These are phyloP conservation scores for Coemansia sp. DNA, from an alignment of 192 early-diverging fungal species.

Conservation along the genomic window DNA sequence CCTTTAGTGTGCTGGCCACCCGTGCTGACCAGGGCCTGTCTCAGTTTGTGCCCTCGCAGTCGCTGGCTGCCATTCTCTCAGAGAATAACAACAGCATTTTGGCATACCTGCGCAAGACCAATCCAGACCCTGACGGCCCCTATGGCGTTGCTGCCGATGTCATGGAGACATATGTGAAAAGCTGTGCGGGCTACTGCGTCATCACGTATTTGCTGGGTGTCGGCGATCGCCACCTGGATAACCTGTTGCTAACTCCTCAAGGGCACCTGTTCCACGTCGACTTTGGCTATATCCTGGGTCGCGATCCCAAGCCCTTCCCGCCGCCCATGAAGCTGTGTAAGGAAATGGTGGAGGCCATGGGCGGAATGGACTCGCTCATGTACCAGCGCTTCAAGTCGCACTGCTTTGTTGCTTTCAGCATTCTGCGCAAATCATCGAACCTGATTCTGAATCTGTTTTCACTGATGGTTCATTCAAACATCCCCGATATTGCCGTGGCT, in stretches of 20 bases:
- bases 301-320: slow-evolving; percentile 99
- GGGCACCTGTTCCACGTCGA: slow-evolving; percentile 96
- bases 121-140: slow-evolving; percentile 62
- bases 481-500: slow-evolving; percentile 96
- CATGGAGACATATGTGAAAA: slow-evolving; percentile 95
- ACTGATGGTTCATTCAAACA: slow-evolving; percentile 95
- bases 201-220: slow-evolving; percentile 97
- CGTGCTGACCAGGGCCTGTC: slow-evolving; percentile 93
- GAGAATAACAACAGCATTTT: slow-evolving; percentile 84
- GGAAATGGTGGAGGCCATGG: slow-evolving; percentile 99
- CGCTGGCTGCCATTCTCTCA: slow-evolving; percentile 84
- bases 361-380: slow-evolving; percentile 80
- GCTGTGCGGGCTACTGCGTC: slow-evolving; percentile 98
- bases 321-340: slow-evolving; percentile 99
- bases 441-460: slow-evolving; percentile 96
- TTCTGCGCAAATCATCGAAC: slow-evolving; percentile 88
- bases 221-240: slow-evolving; percentile 98
- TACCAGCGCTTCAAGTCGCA: slow-evolving; percentile 92
- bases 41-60: slow-evolving; percentile 88
- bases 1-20: slow-evolving; percentile 95
- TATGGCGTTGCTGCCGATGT: slow-evolving; percentile 70
- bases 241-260: slow-evolving; percentile 82
- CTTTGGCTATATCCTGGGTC: slow-evolving; percentile 97
- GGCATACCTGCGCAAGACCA: slow-evolving; percentile 73
- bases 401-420: slow-evolving; percentile 94